phyloP scores from a whole-genome alignment of 306 rosid species.

The Carpinus fangiana region DNA sequence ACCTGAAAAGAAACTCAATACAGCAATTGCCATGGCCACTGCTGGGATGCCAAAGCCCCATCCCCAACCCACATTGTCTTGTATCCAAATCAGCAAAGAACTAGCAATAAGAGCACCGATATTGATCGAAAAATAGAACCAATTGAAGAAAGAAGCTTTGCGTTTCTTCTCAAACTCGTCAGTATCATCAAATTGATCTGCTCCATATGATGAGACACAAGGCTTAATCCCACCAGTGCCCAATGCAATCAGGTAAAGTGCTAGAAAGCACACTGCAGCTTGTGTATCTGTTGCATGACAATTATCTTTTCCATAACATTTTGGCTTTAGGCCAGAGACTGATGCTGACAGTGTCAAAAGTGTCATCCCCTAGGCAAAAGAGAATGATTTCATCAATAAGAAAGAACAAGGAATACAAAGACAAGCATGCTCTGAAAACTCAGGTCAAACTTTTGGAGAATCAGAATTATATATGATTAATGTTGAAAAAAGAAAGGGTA shows the following conservation, averaged over 20 bases:
- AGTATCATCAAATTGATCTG: conserved; percentile 77
- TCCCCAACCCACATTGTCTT: conserved; percentile 73
- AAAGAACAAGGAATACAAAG: neutral
- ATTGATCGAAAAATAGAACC: conserved; percentile 79
- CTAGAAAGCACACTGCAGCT: conserved; percentile 42
- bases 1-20: conserved; percentile 69
- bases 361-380: conserved; percentile 67
- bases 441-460: neutral
- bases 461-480: neutral
- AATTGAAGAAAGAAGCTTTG: conserved; percentile 75
- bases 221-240: conserved; percentile 90
- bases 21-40: conserved; percentile 68
- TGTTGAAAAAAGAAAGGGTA: neutral
- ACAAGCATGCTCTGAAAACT: neutral
- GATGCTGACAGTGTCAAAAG: conserved; percentile 75
- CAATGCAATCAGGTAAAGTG: conserved; percentile 77
- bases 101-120: conserved; percentile 71
- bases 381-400: neutral
- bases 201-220: conserved; percentile 82
- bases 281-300: conserved; percentile 54
- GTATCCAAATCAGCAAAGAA: conserved; percentile 71
- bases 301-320: conserved; percentile 46
- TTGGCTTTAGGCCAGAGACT: conserved; percentile 61
- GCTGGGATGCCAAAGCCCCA: conserved; percentile 84
- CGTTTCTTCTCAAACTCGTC: conserved; percentile 57